These are phyloP conservation scores for Verbascum thapsus DNA, from an alignment of 257 asterid species.

Conservation along the genomic window DNA sequence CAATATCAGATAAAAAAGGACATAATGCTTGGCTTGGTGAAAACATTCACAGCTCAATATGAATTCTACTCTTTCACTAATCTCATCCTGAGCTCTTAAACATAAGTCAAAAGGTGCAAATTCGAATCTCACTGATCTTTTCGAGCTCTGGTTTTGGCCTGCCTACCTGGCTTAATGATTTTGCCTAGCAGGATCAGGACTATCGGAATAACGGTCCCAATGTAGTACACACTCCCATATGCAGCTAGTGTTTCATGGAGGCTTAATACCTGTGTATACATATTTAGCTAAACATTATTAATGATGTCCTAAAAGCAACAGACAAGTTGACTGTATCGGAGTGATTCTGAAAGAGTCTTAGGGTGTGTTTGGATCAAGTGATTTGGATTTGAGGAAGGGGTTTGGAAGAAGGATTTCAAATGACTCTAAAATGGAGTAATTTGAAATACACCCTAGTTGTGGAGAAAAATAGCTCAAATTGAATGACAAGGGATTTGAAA, in stretches of 20 bases:
- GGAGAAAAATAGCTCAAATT: too few relatives aligned
- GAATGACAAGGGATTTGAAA: too few relatives aligned
- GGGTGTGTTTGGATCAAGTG: too few relatives aligned
- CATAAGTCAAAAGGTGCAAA: constrained; percentile 23
- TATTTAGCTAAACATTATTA: background rate
- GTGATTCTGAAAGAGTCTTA: too few relatives aligned
- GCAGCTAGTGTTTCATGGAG: constrained; percentile 75
- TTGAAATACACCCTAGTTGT: too few relatives aligned
- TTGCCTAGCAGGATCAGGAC: constrained; percentile 67
- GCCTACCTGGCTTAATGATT: constrained; percentile 64
- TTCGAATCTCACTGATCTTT: constrained; percentile 59
- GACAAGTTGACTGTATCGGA: too few relatives aligned
- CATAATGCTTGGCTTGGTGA: too few relatives aligned
- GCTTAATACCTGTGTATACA: constrained; percentile 60
- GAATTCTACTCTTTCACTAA: constrained; percentile 5
- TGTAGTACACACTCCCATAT: constrained; percentile 76
- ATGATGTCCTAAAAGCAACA: background rate
- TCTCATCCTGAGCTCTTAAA: constrained; percentile 16
- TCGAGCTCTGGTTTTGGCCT: constrained; percentile 58
- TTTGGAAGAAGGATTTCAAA: too few relatives aligned
- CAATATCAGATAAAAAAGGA: too few relatives aligned
- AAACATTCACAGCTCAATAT: constrained; percentile 17
- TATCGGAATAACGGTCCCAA: constrained; percentile 77
- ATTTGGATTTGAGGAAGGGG: too few relatives aligned
- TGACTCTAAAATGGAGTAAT: too few relatives aligned